phyloP scores from a whole-genome alignment of 495 filamentous ascomycete genomes.

The Articulospora tetracladia region DNA sequence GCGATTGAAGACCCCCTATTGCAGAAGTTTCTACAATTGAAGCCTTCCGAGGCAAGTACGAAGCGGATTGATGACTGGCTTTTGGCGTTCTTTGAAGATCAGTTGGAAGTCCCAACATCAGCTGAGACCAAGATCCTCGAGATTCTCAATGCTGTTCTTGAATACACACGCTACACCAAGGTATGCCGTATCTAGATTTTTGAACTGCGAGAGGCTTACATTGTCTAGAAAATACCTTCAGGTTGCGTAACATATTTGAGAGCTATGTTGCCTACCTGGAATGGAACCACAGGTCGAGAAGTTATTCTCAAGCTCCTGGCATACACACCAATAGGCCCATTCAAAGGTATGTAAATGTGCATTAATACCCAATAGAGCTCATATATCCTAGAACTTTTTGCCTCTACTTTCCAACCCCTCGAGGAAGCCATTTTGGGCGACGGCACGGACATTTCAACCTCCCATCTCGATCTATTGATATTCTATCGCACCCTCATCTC shows the following conservation, averaged over 20 bases:
- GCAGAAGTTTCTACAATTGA: conserved; percentile 69
- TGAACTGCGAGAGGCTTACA: neutral
- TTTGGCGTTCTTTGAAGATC: conserved; percentile 53
- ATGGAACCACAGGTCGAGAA: conserved; percentile 57
- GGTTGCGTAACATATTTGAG: conserved; percentile 60
- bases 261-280: conserved; percentile 61
- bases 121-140: conserved; percentile 45
- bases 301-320: conserved; percentile 61
- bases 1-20: conserved; percentile 71
- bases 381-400: conserved; percentile 47
- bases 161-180: conserved; percentile 61
- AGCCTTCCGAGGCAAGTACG: conserved; percentile 51
- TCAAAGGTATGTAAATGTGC: conserved; percentile 40
- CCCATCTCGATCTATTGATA: conserved; percentile 52
- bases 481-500: conserved; percentile 71
- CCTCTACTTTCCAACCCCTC: conserved; percentile 47
- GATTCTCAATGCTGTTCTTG: conserved; percentile 52
- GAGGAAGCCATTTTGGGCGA: conserved; percentile 54
- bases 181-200: conserved; percentile 35
- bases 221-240: conserved; percentile 52
- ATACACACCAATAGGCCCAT: conserved; percentile 57
- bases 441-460: conserved; percentile 40
- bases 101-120: conserved; percentile 47
- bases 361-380: conserved; percentile 4
- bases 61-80: conserved; percentile 66